phyloP scores from a whole-genome alignment of 768 basidiomycete species.

The Imleria badia region DNA sequence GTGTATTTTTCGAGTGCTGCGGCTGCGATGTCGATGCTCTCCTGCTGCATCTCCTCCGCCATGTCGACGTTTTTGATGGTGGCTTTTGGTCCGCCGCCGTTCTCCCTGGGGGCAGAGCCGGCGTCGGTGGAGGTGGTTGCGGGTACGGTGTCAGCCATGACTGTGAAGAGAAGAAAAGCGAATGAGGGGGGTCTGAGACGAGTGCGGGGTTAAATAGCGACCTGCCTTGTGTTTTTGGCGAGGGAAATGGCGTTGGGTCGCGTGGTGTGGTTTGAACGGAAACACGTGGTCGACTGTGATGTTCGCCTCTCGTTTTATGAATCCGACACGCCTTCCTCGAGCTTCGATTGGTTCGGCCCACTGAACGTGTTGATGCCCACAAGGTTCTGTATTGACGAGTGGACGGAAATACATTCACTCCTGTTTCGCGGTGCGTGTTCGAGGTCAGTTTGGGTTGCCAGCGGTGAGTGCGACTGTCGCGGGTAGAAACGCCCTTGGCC shows the following conservation, averaged over 20 bases:
- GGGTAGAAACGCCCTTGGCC: background rate
- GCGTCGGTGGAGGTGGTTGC: slow-evolving; percentile 57
- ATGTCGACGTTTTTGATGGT: slow-evolving; percentile 98
- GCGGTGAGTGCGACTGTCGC: background rate
- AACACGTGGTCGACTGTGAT: slow-evolving; percentile 19
- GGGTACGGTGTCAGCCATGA: slow-evolving; percentile 60
- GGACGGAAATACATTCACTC: background rate
- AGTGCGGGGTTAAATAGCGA: slow-evolving; percentile 28
- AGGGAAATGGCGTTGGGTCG: slow-evolving; percentile 2
- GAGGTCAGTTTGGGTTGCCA: background rate
- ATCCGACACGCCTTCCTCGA: background rate
- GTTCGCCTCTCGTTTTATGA: background rate
- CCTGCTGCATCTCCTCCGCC: slow-evolving; percentile 95
- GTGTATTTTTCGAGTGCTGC: slow-evolving; percentile 86
- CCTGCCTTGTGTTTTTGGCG: slow-evolving; percentile 30
- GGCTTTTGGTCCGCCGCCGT: slow-evolving; percentile 61
- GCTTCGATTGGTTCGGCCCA: slow-evolving; percentile 3
- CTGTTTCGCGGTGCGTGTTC: slow-evolving; percentile 1
- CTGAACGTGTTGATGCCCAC: slow-evolving; percentile 4
- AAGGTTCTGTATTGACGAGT: slow-evolving; percentile 1
- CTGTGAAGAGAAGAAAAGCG: slow-evolving; percentile 1
- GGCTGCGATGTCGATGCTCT: slow-evolving; percentile 84
- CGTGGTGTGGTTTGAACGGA: slow-evolving; percentile 20
- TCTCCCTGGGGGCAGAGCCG: slow-evolving; percentile 42
- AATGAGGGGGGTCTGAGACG: background rate